phyloP scores from a whole-genome alignment of 2,329 filamentous ascomycete genomes.

The Fusarium sp. region DNA sequence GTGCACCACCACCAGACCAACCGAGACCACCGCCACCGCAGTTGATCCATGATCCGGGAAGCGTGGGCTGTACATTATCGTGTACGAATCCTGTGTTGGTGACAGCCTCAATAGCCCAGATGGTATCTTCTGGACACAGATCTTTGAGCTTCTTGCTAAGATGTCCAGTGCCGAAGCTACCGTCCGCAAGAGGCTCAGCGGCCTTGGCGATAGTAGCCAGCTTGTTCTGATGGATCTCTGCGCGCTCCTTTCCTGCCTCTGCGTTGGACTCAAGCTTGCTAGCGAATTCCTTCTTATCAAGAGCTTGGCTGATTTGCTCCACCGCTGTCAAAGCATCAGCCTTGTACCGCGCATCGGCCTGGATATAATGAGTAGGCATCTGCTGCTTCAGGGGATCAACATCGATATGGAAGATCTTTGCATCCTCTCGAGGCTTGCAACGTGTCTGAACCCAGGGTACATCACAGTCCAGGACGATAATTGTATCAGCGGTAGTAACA shows the following conservation, averaged over 20 bases:
- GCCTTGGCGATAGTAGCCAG: conserved; percentile 69
- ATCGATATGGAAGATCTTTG: conserved; percentile 72
- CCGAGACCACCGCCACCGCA: conserved; percentile 84
- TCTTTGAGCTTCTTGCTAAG: conserved; percentile 50
- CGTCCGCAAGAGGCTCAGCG: conserved; percentile 69
- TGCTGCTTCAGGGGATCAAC: conserved; percentile 75
- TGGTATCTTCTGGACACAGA: conserved; percentile 63
- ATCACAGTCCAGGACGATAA: conserved; percentile 88
- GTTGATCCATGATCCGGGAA: conserved; percentile 82
- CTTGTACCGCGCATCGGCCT: conserved; percentile 72
- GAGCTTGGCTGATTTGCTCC: conserved; percentile 74
- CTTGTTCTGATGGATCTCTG: conserved; percentile 68
- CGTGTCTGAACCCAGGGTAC: conserved; percentile 93
- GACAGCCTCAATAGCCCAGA: conserved; percentile 83
- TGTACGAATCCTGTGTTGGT: conserved; percentile 75
- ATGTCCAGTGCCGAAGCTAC: conserved; percentile 58
- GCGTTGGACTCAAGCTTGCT: conserved; percentile 51
- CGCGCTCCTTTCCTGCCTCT: conserved; percentile 58
- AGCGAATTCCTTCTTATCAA: conserved; percentile 61
- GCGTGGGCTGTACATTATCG: conserved; percentile 76
- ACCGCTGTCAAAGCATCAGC: conserved; percentile 74
- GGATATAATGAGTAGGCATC: conserved; percentile 80
- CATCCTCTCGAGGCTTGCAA: conserved; percentile 65
- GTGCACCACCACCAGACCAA: conserved; percentile 80
- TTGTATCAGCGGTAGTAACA: conserved; percentile 83